Base-by-base conservation (phyloP, 352 stramenopile genomes). In the Elongisporangium prolatum region DNA sequence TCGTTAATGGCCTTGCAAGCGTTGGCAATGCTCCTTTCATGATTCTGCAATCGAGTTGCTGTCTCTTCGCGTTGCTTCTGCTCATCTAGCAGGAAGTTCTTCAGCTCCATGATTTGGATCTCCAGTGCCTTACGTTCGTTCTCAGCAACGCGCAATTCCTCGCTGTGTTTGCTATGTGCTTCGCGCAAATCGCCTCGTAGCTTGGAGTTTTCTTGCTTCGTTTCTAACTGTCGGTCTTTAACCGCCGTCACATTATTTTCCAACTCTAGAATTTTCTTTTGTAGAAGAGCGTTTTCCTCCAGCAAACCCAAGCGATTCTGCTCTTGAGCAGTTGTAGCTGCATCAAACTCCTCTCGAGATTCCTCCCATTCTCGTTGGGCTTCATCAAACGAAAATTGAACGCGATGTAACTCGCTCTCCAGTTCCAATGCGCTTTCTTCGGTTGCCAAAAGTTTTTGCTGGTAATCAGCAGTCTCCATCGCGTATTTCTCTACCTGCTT, bases 1-100 rank as follows among this genome's bases (percentile, higher is more conserved):
- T 87, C 69, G 11, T 74, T 77, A 44, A 95, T 93, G 5, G 79
- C 85, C 18, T 72, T 60, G 14, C 82, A 90, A 21, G 83, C 91
- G 34, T 68, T 89, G 2, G 70, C 80, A 47, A 95, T 86, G 0
- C 75, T 71, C 17, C 64, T 60, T 51, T 93, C 85, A 49, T 95
- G 92, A 48, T 93, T 81, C 52, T 90, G 75, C 6, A 92, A 63
- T 2, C 77, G 74, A 28, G 70, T 79, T 0, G 82, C 83, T 4
- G 78, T 88, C 11, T 95, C 83, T 52, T 88, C 75, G 3, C 78
- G 70, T 52, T 89, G 72, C 0, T 38, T 62, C 50, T 88, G 73
- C 50, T 87, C 76, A 3, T 76, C 62, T 47, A 68, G 53, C 4
- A 89, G 68, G n/a, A 71, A 59, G 6, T 38, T 28, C 24, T 69